A percentile compares a stretch with the other conserved stretches of the same genome.
Conservation (phyloP, 2,329 filamentous ascomycete species). For the Biscogniauxia marginata region DNA sequence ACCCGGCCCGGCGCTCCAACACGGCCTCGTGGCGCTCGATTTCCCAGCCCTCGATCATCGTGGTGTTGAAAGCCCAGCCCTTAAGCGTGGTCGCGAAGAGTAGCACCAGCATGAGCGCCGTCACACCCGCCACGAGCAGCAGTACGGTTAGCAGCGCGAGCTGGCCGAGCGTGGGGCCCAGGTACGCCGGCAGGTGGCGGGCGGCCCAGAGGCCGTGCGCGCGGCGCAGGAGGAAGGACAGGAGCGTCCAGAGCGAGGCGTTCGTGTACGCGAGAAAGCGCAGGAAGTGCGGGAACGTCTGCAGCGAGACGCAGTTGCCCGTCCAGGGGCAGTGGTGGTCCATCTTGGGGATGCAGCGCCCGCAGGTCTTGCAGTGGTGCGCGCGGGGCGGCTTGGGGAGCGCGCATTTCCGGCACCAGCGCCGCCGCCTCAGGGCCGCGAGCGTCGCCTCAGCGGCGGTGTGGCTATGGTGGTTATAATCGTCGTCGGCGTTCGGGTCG, state of each 20-base stretch:
- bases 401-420: constrained; percentile 76
- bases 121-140: constrained; percentile 55
- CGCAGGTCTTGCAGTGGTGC: constrained; percentile 79
- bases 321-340: constrained; percentile 90
- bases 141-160: constrained; percentile 63
- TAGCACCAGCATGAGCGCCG: constrained; percentile 61
- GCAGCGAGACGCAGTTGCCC: constrained; percentile 76
- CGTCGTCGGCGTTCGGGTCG: constrained; percentile 2
- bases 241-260: constrained; percentile 60
- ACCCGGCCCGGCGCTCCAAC: constrained; percentile 44
- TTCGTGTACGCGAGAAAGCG: constrained; percentile 74
- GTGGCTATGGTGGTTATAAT: background rate
- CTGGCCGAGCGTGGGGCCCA: constrained; percentile 62
- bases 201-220: constrained; percentile 60
- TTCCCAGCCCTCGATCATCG: constrained; percentile 81
- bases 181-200: constrained; percentile 69
- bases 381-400: constrained; percentile 72
- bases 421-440: constrained; percentile 15
- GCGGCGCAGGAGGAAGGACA: constrained; percentile 59
- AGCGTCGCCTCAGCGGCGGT: background rate
- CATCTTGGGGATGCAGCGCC: constrained; percentile 75
- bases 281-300: constrained; percentile 78
- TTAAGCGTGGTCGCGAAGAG: constrained; percentile 63
- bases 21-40: constrained; percentile 61
- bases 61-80: constrained; percentile 66